Evolutionary conservation across 2,329 filamentous ascomycete genomes (phyloP).

Genomic region (Cadophora malorum): DNA sequence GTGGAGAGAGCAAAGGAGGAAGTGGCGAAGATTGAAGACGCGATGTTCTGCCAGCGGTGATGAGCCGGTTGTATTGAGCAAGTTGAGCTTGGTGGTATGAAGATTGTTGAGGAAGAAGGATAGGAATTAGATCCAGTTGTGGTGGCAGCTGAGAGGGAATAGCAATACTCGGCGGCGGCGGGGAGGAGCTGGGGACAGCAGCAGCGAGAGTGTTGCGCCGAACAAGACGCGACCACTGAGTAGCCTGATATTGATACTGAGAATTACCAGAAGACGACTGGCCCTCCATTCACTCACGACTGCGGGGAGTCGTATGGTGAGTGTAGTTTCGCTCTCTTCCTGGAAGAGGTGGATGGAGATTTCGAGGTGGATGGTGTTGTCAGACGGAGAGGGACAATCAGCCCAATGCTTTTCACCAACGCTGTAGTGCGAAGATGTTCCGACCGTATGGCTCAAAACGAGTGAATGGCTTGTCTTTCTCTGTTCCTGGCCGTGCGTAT

Average conservation of each 20-base stretch:
- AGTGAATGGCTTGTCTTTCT: conserved; percentile 8
- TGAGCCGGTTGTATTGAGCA: conserved; percentile 69
- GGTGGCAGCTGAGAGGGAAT: conserved; percentile 46
- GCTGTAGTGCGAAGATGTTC: conserved; percentile 4
- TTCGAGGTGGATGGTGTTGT: conserved; percentile 10
- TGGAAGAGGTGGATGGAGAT: neutral
- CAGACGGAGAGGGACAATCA: conserved; percentile 22
- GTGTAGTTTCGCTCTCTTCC: conserved; percentile 15
- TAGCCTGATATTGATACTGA: conserved; percentile 47
- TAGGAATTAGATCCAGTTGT: conserved; percentile 61
- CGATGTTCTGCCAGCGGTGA: conserved; percentile 57
- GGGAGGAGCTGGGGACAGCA: conserved; percentile 34
- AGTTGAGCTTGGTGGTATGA: conserved; percentile 67
- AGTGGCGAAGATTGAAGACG: conserved; percentile 63
- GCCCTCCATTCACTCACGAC: conserved; percentile 47
- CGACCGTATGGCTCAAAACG: neutral
- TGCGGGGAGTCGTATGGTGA: conserved; percentile 33
- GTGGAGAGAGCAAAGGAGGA: conserved; percentile 60
- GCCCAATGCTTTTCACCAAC: conserved; percentile 15
- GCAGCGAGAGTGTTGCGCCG: conserved; percentile 45
- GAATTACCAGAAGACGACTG: conserved; percentile 42
- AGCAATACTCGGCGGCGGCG: conserved; percentile 39
- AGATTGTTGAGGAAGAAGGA: conserved; percentile 63
- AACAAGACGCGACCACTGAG: conserved; percentile 46
- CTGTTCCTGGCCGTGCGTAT: neutral